Conservation (phyloP, 2,329 filamentous ascomycete genomes). For the Colletotrichum brevisporum region DNA sequence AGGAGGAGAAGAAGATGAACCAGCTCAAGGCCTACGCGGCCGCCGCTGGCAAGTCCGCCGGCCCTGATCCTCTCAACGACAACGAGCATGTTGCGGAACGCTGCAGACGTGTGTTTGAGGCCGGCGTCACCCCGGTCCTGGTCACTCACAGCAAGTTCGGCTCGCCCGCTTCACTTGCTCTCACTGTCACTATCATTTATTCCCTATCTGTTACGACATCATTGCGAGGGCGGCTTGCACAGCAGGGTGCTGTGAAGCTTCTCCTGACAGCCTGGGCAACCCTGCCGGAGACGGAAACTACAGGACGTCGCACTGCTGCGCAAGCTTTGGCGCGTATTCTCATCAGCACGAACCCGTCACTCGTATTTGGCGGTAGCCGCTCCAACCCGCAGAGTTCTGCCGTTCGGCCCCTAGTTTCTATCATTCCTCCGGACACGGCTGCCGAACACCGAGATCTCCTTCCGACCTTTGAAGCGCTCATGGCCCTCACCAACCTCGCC, state of each 20-base stretch:
- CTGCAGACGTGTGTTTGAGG: conserved; percentile 84
- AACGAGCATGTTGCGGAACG: conserved; percentile 82
- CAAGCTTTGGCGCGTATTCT: conserved; percentile 88
- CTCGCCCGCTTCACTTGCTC: conserved; percentile 77
- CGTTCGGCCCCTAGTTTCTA: conserved; percentile 83
- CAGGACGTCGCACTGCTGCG: conserved; percentile 72
- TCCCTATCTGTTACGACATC: conserved; percentile 82
- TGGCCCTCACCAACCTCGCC: conserved; percentile 94
- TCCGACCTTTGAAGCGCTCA: conserved; percentile 89
- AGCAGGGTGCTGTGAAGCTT: conserved; percentile 93
- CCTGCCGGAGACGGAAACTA: conserved; percentile 67
- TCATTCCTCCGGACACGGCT: conserved; percentile 76
- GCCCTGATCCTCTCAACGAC: conserved; percentile 78
- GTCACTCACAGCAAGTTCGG: conserved; percentile 81
- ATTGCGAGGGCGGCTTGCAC: conserved; percentile 84
- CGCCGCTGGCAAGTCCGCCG: conserved; percentile 76
- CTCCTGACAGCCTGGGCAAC: conserved; percentile 79
- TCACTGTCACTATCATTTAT: conserved; percentile 83
- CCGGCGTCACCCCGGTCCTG: conserved; percentile 82
- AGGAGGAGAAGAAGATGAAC: conserved; percentile 92
- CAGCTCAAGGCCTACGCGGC: conserved; percentile 97
- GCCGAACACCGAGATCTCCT: conserved; percentile 81
- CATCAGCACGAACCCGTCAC: conserved; percentile 86
- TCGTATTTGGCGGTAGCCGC: conserved; percentile 86
- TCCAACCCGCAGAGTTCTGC: conserved; percentile 82